Evolutionary conservation across 805 yeast species (phyloP), one percentile per base, ranked within the genome.

Genomic region (Lipomyces sp.): DNA sequence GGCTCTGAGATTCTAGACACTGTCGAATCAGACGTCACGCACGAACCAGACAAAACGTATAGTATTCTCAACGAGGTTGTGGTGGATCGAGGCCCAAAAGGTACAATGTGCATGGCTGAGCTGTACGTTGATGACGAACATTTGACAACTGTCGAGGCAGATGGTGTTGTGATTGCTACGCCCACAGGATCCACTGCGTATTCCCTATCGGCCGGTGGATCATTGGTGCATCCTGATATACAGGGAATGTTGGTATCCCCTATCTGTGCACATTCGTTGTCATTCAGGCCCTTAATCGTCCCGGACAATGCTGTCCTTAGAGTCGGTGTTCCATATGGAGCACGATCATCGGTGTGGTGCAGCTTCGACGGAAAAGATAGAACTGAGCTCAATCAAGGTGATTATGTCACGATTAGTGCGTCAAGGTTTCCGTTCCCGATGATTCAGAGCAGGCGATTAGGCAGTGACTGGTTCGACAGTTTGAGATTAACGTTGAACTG

Each of bases 301-400:
- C 98, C 98, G 0, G 98, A 94, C 77, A 90, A 94, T 18, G 91
- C 92, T 91, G 82, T 84, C 32, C 79, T 93, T 65, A 88, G 86
- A 71, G 89, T 94, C 5, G 90, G 90, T 73, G 94, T 92, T 2
- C 97, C 98, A 0, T 62, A 75, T 3, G 83, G 82, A 64, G 89
- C 97, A 54, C 80, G 99, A 60, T 86, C 96, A 2, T 90, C 97
- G 0, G 97, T 98, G 0, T 95, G 97, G 96, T 96, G 96, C 2
- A 87, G 97, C 1, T 95, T 95, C 75, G 99, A 95, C 78, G 99
- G 99, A 10, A 87, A 94, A 71, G 87, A 87, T 29, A 81, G 98
- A 53, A 87, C 92, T 2, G 97, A 94, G 76, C 79, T 95, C 53
- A 77, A 80, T 39, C 87, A 85, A 65, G 98, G 98, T 7, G 95